Evolutionary conservation across 495 filamentous ascomycete species (phyloP).

Genomic region (Penicillium crystallinum): DNA sequence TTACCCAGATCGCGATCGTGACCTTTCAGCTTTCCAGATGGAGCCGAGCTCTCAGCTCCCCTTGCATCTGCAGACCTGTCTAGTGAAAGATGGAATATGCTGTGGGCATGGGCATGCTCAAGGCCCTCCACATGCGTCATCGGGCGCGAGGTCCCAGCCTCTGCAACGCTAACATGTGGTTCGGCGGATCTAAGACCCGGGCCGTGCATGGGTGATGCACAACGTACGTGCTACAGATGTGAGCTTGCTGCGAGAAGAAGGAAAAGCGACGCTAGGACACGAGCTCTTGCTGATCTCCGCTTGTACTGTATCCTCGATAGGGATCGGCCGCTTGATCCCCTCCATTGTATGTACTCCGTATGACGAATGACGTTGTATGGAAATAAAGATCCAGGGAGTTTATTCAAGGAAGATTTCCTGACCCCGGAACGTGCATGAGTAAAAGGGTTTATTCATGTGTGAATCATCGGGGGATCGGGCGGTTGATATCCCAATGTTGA

Average conservation of each 20-base stretch:
- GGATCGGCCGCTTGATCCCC: background rate
- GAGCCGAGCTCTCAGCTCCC: constrained; percentile 15
- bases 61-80: constrained; percentile 24
- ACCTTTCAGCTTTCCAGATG: constrained; percentile 13
- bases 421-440: background rate
- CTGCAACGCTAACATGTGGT: constrained; percentile 8
- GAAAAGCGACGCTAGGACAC: background rate
- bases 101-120: constrained; percentile 7
- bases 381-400: background rate
- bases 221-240: constrained; percentile 10
- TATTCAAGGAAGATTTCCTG: background rate
- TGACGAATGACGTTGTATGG: background rate
- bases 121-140: constrained; percentile 27
- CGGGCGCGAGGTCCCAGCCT: constrained; percentile 11
- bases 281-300: constrained; percentile 1
- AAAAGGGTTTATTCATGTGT: background rate
- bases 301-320: too few species aligned
- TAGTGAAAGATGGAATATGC: background rate
- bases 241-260: constrained; percentile 2
- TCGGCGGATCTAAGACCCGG: constrained; percentile 15
- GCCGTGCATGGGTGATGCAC: background rate
- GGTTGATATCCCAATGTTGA: background rate
- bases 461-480: background rate
- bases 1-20: constrained; percentile 20
- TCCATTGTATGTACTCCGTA: background rate